phyloP scores from a whole-genome alignment of 116 monocot species.

The Zostera marina region DNA sequence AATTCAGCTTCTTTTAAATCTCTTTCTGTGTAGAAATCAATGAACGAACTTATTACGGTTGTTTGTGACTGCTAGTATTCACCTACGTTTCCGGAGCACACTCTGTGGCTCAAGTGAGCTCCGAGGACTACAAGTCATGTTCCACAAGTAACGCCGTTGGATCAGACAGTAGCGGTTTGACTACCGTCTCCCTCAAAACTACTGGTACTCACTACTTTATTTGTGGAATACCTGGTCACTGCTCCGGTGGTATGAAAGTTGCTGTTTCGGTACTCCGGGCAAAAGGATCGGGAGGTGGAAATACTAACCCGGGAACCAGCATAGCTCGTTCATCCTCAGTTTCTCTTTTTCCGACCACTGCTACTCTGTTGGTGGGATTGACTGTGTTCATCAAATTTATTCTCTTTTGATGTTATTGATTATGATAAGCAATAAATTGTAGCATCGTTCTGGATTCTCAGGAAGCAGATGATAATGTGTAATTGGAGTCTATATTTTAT shows the following conservation, averaged over 20 bases:
- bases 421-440: too few species aligned
- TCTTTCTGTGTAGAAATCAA: too few species aligned
- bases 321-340: background rate
- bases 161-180: slow-evolving; percentile 37
- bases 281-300: background rate
- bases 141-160: slow-evolving; percentile 26
- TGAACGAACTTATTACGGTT: too few species aligned
- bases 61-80: too few species aligned
- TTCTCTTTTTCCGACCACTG: too few species aligned
- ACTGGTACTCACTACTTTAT: slow-evolving; percentile 43
- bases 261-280: slow-evolving; percentile 2
- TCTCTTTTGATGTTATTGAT: too few species aligned
- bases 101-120: background rate
- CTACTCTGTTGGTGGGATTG: too few species aligned
- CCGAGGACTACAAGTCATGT: slow-evolving; percentile 30
- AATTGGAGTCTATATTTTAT: too few species aligned
- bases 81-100: slow-evolving; percentile 19
- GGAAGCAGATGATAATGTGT: too few species aligned
- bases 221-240: slow-evolving; percentile 44
- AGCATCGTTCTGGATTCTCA: too few species aligned
- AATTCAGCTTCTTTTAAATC: too few species aligned
- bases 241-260: slow-evolving; percentile 23
- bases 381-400: too few species aligned
- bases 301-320: background rate
- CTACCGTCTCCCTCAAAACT: slow-evolving; percentile 25